Conservation (phyloP, 306 rosid genomes). For the Astragalus membranaceus region DNA sequence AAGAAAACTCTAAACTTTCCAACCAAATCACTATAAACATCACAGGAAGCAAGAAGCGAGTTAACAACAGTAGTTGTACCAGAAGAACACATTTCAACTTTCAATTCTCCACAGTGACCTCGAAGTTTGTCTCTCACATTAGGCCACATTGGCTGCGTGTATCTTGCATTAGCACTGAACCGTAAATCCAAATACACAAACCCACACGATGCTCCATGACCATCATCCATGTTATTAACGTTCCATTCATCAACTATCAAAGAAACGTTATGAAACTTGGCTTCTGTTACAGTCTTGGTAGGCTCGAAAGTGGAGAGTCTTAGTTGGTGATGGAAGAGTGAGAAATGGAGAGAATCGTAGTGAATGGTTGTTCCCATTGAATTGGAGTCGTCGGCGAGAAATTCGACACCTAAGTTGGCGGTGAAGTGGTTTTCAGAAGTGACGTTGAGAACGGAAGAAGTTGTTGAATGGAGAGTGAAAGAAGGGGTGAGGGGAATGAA, state of each 20-base stretch:
- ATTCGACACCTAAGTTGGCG: background rate
- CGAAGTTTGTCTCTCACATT: conserved; percentile 13
- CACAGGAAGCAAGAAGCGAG: conserved; percentile 2
- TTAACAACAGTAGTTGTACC: background rate
- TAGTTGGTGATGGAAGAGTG: conserved; percentile 19
- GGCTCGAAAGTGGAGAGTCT: background rate
- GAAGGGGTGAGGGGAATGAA: conserved; percentile 24
- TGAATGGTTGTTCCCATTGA: conserved; percentile 6
- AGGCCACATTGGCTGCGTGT: background rate
- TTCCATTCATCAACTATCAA: conserved; percentile 20
- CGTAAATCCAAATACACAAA: conserved; percentile 12
- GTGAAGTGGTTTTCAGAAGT: background rate
- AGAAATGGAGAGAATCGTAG: conserved; percentile 10
- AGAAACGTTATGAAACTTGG: conserved; percentile 11
- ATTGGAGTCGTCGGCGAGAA: background rate
- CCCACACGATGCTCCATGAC: conserved; percentile 9
- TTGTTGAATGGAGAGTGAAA: conserved; percentile 24
- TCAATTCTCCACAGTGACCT: conserved; percentile 27
- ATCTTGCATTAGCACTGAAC: conserved; percentile 6
- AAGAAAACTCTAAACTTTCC: background rate
- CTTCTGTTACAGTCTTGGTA: background rate
- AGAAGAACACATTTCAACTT: conserved; percentile 18
- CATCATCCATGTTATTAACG: background rate
- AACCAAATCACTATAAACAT: conserved; percentile 23
- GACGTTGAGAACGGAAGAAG: background rate